Percentiles rank a stretch among this genome's conserved stretches.
Conservation (phyloP, 257 asterid genomes). For the Nicotiana knightiana region DNA sequence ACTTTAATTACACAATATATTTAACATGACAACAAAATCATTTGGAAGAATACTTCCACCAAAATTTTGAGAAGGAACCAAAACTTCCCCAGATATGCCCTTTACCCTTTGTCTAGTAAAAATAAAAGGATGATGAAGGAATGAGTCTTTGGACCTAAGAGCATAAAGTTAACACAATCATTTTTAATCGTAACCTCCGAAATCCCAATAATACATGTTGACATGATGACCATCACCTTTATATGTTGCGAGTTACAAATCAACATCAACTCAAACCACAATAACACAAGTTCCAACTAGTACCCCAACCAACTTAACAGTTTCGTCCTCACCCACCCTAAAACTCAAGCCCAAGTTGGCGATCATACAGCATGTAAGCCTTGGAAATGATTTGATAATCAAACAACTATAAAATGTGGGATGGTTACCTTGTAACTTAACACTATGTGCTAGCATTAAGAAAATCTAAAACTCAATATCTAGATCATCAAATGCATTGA, state of each 20-base stretch:
- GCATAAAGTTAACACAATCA: background rate
- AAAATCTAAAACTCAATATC: too few species aligned
- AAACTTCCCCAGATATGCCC: background rate
- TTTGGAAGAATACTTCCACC: background rate
- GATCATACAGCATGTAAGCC: background rate
- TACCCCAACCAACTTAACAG: background rate
- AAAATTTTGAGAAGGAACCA: background rate
- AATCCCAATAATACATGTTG: background rate
- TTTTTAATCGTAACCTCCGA: background rate
- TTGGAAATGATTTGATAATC: background rate
- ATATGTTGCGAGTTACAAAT: background rate
- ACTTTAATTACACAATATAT: background rate
- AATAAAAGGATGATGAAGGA: background rate
- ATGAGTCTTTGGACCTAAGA: background rate
- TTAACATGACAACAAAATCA: slow-evolving; percentile 1
- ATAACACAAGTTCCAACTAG: background rate
- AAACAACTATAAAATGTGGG: background rate
- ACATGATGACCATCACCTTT: background rate
- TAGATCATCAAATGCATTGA: background rate
- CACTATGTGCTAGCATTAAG: background rate
- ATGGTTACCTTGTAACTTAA: background rate
- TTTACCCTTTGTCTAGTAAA: background rate
- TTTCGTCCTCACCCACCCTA: background rate
- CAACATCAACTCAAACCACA: background rate
- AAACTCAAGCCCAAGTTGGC: background rate